phyloP scores from a whole-genome alignment of 2,329 filamentous ascomycete genomes.

The Sphaerulina musiva region DNA sequence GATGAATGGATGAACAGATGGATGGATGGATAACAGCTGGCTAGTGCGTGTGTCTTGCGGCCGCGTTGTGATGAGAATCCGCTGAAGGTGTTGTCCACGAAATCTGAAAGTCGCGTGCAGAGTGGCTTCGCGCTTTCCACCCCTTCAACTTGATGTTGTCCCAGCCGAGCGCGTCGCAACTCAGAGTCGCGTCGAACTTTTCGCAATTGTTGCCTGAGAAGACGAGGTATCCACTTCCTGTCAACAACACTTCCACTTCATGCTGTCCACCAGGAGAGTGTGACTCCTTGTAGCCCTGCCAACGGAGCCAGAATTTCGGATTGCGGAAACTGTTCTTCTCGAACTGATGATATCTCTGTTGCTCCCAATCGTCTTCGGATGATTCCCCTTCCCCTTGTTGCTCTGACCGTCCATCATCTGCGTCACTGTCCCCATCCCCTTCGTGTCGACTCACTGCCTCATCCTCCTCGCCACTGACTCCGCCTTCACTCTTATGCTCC shows the following conservation, averaged over 20 bases:
- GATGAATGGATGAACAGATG: too few relatives aligned
- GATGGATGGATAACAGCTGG: too few relatives aligned
- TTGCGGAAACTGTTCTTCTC: constrained; percentile 21
- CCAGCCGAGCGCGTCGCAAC: constrained; percentile 13
- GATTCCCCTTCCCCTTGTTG: not conserved
- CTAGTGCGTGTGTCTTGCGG: not conserved
- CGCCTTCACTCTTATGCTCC: not conserved
- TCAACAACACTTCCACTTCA: not conserved
- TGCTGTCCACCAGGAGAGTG: not conserved
- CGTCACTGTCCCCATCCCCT: not conserved
- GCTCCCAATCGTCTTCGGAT: not conserved
- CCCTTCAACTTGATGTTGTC: constrained; percentile 15
- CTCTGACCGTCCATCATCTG: not conserved
- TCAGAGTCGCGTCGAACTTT: constrained; percentile 17
- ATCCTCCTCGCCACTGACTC: not conserved
- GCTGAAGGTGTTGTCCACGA: not conserved
- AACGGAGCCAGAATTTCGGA: constrained; percentile 20
- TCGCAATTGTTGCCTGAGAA: constrained; percentile 16
- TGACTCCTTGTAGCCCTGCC: constrained; percentile 3
- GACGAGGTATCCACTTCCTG: constrained; percentile 14
- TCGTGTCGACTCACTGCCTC: not conserved
- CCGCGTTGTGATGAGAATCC: too few relatives aligned
- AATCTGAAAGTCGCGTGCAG: constrained; percentile 4
- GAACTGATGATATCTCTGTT: constrained; percentile 7
- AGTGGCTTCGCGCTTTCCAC: constrained; percentile 2